Base-by-base conservation (phyloP, 208 protist genomes). In the Wallacemonas sp. region DNA sequence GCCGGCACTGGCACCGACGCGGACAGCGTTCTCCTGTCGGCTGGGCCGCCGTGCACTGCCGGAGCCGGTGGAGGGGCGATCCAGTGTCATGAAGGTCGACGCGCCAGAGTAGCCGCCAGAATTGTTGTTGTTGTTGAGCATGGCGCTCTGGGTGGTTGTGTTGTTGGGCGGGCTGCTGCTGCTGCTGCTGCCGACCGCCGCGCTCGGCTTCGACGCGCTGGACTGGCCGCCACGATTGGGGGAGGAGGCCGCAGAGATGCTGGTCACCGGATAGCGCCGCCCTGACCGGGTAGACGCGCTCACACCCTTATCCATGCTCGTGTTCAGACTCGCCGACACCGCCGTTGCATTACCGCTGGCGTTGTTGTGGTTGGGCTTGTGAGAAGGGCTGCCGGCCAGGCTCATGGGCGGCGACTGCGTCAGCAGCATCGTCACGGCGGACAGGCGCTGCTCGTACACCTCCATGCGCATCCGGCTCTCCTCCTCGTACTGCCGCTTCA, bases 401-500 rank as follows among this genome's bases (percentile, higher is more conserved):
- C 2, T 54, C 18, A 29, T 48, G 41, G 45, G 20, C 22, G 18
- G 57, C 3, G 26, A 36, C 52, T 61, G 42, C 57, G 23, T 41
- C 42, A 67, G 63, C 28, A 48, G 57, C 16, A 71, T 59, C 1
- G 70, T 68, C 46, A 92, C 33, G 20, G 69, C 54, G n/a, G 69
- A 46, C 20, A 93, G 63, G 26, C 84, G 82, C 18, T 76, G 74
- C 44, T 88, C 69, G 25, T 78, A 74, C 45, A 77, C 81, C 11
- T 50, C 41, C n/a, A 61, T 65, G 22, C 85, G 82, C 49, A 89
- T 72, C 50, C 79, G 72, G 11, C 84, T 63, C 64, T 87, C 82
- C 52, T 66, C 64, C 22, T 72, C 69, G 67, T 91, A 87, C 74
- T 70, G 86, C 50, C 61, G 65, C 32, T 81, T 72, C 64, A 87